A percentile compares a stretch with the other conserved stretches of the same genome.
phyloP scores from a whole-genome alignment of 2,329 filamentous ascomycete species.

The Aspergillus sp. region DNA sequence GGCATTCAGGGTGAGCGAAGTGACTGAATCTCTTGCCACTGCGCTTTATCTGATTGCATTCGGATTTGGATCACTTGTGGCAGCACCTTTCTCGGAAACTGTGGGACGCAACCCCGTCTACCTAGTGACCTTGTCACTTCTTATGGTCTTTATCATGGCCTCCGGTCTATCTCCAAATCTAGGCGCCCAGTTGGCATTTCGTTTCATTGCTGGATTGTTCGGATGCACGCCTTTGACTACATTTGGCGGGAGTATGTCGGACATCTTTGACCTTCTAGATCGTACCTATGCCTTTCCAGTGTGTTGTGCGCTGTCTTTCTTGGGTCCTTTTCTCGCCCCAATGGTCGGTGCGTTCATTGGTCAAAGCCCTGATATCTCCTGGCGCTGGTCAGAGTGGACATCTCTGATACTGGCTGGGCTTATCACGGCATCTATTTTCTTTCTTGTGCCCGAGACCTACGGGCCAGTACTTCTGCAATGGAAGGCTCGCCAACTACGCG shows the following conservation, averaged over 20 bases:
- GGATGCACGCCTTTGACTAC: conserved; percentile 47
- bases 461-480: conserved; percentile 48
- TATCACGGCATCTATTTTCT: conserved; percentile 37
- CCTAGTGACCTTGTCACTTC: conserved; percentile 48
- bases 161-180: conserved; percentile 51
- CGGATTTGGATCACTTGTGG: conserved; percentile 51
- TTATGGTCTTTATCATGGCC: conserved; percentile 53
- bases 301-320: conserved; percentile 50
- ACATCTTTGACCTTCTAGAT: conserved; percentile 51
- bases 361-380: conserved; percentile 36
- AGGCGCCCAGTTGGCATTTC: conserved; percentile 50
- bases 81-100: conserved; percentile 51
- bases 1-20: conserved; percentile 46
- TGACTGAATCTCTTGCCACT: conserved; percentile 48
- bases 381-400: conserved; percentile 53
- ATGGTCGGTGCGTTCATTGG: conserved; percentile 51
- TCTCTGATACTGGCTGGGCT: conserved; percentile 41
- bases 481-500: conserved; percentile 47
- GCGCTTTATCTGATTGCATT: conserved; percentile 43
- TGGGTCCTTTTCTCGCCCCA: conserved; percentile 40
- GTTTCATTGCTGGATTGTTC: conserved; percentile 53
- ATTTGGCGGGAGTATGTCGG: conserved; percentile 47
- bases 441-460: conserved; percentile 56
- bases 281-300: conserved; percentile 52
- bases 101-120: conserved; percentile 53